Evolutionary conservation across 495 filamentous ascomycete genomes (phyloP).

Genomic region (Thozetella sp.): DNA sequence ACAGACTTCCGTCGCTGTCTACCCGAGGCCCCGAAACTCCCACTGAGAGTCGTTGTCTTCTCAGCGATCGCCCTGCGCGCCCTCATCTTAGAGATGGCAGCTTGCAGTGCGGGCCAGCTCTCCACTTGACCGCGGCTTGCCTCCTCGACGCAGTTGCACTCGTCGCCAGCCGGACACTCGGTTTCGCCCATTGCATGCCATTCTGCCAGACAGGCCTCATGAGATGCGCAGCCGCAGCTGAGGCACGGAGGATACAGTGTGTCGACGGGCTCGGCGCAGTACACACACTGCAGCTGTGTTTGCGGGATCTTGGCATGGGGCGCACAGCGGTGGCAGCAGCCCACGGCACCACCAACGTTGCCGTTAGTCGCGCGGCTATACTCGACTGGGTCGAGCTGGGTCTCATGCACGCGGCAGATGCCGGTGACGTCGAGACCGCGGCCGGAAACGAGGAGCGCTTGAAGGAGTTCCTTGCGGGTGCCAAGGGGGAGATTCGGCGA

Average conservation of each 20-base stretch:
- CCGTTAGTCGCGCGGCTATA: slow-evolving; percentile 28
- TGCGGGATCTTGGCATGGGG: slow-evolving; percentile 50
- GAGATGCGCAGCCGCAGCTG: slow-evolving; percentile 61
- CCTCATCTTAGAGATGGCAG: slow-evolving; percentile 17
- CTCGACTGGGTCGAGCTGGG: slow-evolving; percentile 49
- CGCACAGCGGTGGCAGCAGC: slow-evolving; percentile 50
- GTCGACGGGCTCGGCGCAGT: slow-evolving; percentile 59
- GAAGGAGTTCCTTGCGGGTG: slow-evolving; percentile 44
- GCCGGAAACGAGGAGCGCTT: slow-evolving; percentile 34
- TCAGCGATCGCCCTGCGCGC: background rate
- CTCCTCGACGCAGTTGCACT: slow-evolving; percentile 45
- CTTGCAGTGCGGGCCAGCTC: slow-evolving; percentile 39
- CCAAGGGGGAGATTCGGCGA: slow-evolving; percentile 46
- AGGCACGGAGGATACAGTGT: slow-evolving; percentile 60
- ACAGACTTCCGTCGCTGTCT: slow-evolving; percentile 17
- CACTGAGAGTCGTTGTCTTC: background rate
- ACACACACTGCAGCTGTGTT: slow-evolving; percentile 56
- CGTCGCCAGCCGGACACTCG: slow-evolving; percentile 49
- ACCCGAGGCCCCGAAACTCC: background rate
- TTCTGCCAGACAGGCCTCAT: slow-evolving; percentile 54
- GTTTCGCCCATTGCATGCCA: slow-evolving; percentile 49
- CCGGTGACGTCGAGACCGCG: slow-evolving; percentile 61
- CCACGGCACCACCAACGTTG: slow-evolving; percentile 47
- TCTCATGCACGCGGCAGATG: slow-evolving; percentile 59
- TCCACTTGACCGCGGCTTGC: slow-evolving; percentile 39